Percentiles rank a stretch among this genome's conserved stretches.
Evolutionary conservation across 225 moss, liverwort and hornwort genomes (phyloP).

Genomic region (Rhytidiadelphus loreus): DNA sequence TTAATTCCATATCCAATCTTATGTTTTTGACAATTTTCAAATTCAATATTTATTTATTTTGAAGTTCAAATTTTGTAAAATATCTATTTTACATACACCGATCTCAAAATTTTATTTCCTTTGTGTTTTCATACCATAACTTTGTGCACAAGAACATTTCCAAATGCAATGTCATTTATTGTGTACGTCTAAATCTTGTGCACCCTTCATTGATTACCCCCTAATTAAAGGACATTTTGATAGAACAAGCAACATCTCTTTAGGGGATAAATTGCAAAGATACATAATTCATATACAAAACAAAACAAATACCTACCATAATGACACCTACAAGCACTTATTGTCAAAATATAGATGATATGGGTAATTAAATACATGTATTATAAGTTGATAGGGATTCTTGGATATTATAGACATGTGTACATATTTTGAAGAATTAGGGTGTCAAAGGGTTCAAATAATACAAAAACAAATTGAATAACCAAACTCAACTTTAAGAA

Average conservation of each 20-base stretch:
- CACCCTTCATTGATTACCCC: neutral
- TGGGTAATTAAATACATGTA: neutral
- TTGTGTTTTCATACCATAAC: neutral
- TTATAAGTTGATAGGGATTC: too few relatives aligned
- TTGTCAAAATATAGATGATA: neutral
- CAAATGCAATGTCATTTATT: neutral
- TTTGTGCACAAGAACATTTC: neutral
- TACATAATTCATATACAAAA: neutral
- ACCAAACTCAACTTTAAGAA: neutral
- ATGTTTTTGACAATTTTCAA: neutral
- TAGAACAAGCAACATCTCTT: accelerated
- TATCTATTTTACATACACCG: too few relatives aligned
- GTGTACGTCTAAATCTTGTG: neutral
- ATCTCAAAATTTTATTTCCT: neutral
- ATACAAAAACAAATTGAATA: too few relatives aligned
- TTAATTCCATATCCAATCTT: neutral
- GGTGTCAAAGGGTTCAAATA: too few relatives aligned
- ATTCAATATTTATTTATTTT: neutral
- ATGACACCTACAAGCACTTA: too few relatives aligned
- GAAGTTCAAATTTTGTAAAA: neutral
- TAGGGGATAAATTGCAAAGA: accelerated
- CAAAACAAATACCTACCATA: neutral
- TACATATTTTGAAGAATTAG: neutral
- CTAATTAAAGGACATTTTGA: neutral
- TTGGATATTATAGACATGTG: too few relatives aligned